phyloP scores from a whole-genome alignment of 768 basidiomycete genomes.

The Xerocomus spinulosus region DNA sequence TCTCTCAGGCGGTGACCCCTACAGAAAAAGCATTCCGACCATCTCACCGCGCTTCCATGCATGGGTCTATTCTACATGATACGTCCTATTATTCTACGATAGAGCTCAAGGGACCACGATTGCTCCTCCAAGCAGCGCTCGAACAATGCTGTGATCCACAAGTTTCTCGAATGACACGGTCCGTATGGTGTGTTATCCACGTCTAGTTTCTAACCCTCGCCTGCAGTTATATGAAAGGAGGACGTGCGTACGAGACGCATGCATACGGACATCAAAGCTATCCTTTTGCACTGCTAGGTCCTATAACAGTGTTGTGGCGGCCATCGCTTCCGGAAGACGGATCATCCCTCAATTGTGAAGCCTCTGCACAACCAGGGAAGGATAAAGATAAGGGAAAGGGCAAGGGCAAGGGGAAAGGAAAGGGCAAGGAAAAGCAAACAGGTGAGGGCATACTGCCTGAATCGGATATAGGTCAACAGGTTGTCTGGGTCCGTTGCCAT shows the following conservation, averaged over 20 bases:
- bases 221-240: slow-evolving; percentile 61
- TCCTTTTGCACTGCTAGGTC: slow-evolving; percentile 68
- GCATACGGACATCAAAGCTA: slow-evolving; percentile 60
- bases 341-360: neutral
- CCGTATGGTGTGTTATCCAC: neutral
- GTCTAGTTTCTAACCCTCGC: slow-evolving; percentile 1
- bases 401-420: slow-evolving; percentile 21
- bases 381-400: slow-evolving; percentile 7
- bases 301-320: slow-evolving; percentile 72
- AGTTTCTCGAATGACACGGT: slow-evolving; percentile 63
- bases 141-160: slow-evolving; percentile 62
- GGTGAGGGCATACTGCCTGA: slow-evolving; percentile 8
- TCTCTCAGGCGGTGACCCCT: slow-evolving; percentile 66
- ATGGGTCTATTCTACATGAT: slow-evolving; percentile 85
- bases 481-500: slow-evolving; percentile 76
- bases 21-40: slow-evolving; percentile 92
- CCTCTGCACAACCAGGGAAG: slow-evolving; percentile 8
- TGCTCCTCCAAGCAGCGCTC: slow-evolving; percentile 47
- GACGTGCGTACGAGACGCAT: slow-evolving; percentile 60
- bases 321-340: slow-evolving; percentile 26
- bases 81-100: slow-evolving; percentile 79
- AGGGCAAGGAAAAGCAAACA: slow-evolving; percentile 34
- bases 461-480: slow-evolving; percentile 29
- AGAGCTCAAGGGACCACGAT: slow-evolving; percentile 65
- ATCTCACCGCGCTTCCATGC: slow-evolving; percentile 82